Evolutionary conservation across 148 eudicot genomes (phyloP).

Genomic region (Persicaria maculosa): DNA sequence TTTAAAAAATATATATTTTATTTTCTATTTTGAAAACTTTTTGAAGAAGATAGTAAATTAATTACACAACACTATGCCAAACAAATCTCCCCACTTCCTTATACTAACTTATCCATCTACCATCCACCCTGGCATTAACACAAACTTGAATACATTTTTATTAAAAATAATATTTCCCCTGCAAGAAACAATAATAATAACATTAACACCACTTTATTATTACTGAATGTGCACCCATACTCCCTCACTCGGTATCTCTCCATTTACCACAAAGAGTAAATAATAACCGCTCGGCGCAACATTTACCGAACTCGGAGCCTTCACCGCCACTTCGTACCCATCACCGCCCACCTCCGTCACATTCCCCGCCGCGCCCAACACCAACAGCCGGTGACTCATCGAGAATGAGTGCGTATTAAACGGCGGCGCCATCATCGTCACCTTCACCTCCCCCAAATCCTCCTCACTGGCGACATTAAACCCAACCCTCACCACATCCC

Average conservation of each 20-base stretch:
- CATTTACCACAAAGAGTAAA: slow-evolving; percentile 58
- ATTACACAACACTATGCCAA: too few species aligned
- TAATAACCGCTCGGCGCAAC: slow-evolving; percentile 62
- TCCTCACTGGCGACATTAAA: slow-evolving; percentile 18
- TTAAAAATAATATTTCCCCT: too few species aligned
- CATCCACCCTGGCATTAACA: too few species aligned
- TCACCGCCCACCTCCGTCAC: slow-evolving; percentile 23
- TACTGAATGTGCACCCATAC: slow-evolving; percentile 38
- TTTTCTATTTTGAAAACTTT: too few species aligned
- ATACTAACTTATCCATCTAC: too few species aligned
- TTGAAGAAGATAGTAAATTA: too few species aligned
- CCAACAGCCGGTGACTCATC: slow-evolving; percentile 69
- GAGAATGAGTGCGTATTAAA: slow-evolving; percentile 64
- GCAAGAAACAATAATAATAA: too few species aligned
- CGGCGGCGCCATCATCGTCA: slow-evolving; percentile 56
- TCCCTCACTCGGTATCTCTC: slow-evolving; percentile 50
- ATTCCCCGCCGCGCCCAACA: slow-evolving; percentile 18
- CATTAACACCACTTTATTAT: too few species aligned
- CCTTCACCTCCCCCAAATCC: slow-evolving; percentile 15
- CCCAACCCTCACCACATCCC: slow-evolving; percentile 35
- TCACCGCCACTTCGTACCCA: slow-evolving; percentile 31
- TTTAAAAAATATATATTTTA: too few species aligned
- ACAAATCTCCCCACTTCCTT: too few species aligned
- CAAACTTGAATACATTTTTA: too few species aligned
- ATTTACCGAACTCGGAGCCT: slow-evolving; percentile 33